phyloP scores from a whole-genome alignment of 345 rosid species.

The Camelina neglecta region DNA sequence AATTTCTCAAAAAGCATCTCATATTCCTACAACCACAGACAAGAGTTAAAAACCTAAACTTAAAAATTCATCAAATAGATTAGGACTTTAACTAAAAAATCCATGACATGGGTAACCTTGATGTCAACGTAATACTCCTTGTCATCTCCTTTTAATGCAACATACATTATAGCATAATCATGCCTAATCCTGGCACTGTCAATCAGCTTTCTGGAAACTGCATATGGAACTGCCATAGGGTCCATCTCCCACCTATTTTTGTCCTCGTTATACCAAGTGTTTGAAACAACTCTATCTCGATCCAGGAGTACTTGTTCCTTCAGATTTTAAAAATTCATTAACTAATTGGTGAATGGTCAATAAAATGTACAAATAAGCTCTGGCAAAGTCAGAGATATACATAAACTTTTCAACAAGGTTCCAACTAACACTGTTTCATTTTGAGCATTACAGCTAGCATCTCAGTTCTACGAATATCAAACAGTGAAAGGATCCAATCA shows the following conservation, averaged over 20 bases:
- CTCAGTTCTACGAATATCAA: conserved; percentile 14
- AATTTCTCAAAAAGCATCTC: conserved; percentile 80
- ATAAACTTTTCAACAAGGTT: conserved; percentile 12
- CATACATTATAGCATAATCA: conserved; percentile 89
- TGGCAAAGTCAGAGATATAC: conserved; percentile 21
- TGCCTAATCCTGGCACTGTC: conserved; percentile 86
- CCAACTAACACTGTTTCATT: conserved; percentile 4
- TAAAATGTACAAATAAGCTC: conserved; percentile 24
- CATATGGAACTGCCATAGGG: conserved; percentile 85
- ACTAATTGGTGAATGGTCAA: conserved; percentile 32
- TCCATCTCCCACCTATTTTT: conserved; percentile 90
- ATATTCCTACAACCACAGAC: conserved; percentile 65
- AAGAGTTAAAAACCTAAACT: conserved; percentile 38
- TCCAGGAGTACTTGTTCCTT: conserved; percentile 86
- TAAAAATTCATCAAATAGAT: conserved; percentile 3
- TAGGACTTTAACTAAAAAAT: conserved; percentile 16
- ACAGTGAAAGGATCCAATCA: conserved; percentile 16
- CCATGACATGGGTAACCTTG: conserved; percentile 55
- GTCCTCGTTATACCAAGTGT: conserved; percentile 86
- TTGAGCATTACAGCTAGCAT: conserved; percentile 4
- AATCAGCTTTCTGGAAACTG: conserved; percentile 79
- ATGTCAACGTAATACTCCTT: conserved; percentile 74
- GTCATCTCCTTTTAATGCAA: conserved; percentile 82
- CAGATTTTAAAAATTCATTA: conserved; percentile 31
- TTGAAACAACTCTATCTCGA: conserved; percentile 87